Evolutionary conservation across 148 eudicot species (phyloP).

Genomic region (Salicornia ramosissima): DNA sequence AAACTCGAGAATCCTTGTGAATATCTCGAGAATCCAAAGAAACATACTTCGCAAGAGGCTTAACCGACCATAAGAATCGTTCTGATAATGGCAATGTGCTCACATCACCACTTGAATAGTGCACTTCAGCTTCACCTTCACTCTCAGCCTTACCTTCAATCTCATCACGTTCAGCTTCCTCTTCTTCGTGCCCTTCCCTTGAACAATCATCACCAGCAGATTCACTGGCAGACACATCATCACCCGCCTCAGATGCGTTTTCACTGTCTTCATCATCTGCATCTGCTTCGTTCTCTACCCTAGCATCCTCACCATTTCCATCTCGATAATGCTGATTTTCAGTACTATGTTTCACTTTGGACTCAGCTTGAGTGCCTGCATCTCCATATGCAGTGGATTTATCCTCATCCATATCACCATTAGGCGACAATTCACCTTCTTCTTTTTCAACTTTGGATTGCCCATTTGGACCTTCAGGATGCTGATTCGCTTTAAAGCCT

Average conservation of each 20-base stretch:
- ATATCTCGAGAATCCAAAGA: slow-evolving; percentile 34
- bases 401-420: slow-evolving; percentile 64
- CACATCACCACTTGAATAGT: slow-evolving; percentile 48
- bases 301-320: slow-evolving; percentile 40
- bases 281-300: slow-evolving; percentile 55
- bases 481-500: slow-evolving; percentile 28
- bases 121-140: slow-evolving; percentile 81
- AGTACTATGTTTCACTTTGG: slow-evolving; percentile 30
- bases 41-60: slow-evolving; percentile 71
- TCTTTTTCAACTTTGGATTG: slow-evolving; percentile 64
- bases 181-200: slow-evolving; percentile 68
- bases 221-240: slow-evolving; percentile 74
- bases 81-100: slow-evolving; percentile 44
- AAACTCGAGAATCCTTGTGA: slow-evolving; percentile 43
- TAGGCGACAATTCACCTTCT: slow-evolving; percentile 83
- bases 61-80: slow-evolving; percentile 42
- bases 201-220: slow-evolving; percentile 88
- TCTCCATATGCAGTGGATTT: slow-evolving; percentile 37
- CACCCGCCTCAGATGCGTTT: slow-evolving; percentile 66
- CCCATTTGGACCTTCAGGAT: slow-evolving; percentile 38
- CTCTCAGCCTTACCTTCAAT: slow-evolving; percentile 77
- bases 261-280: slow-evolving; percentile 87
- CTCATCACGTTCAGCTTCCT: slow-evolving; percentile 63
- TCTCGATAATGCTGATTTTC: slow-evolving; percentile 32
- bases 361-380: slow-evolving; percentile 27